Evolutionary conservation across 176 grass and related monocot species (phyloP), one percentile per base, ranked within the genome.

Genomic region (Carex littledalei): DNA sequence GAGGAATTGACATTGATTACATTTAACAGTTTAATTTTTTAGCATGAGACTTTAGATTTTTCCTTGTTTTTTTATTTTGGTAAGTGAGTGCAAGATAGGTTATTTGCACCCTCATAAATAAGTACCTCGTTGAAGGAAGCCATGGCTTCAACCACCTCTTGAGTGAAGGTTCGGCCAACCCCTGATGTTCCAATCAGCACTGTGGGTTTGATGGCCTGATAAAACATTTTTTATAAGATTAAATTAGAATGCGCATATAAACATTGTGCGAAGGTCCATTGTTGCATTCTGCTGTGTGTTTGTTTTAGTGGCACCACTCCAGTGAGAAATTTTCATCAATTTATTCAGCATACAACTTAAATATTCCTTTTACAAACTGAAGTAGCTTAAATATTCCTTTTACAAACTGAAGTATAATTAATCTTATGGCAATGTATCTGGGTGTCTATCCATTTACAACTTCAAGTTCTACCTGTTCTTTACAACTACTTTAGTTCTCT

Each of bases 151-250:
- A 99, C 63, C 67, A 99, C 84, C 57, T 95, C 97, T 85, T 94
- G 83, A 21, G 97, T 99, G 60, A 99, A 99, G 67, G 91, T 65
- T 74, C 63, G 94, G 22, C 97, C 97, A 67, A 87, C 93, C 67
- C 97, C 97, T 31, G 97, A 99, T 62, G 97, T 99, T 63, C 97
- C 97, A 21, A 99, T 96, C 84, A 99, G 59, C 75, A 99, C 93
- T 26, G 97, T 99, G 80, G 97, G 97, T 85, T 95, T 99, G 84
- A 96, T 99, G 64, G 85, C 86, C 97, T 96, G 76, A 43, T 53
- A 73, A 80, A 11, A 26, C 17, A 21, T 78, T 66, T 55, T 16
- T 52, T 21, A 67, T 13, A 81, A 84, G 56, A 83, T 87, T n/a
- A 68, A 39, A 59, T 2, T 64, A 89, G 81, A 54, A 83, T 81